These are phyloP conservation scores for Leishmania martiniquensis DNA, from an alignment of 208 protist species.

Conservation along the genomic window DNA sequence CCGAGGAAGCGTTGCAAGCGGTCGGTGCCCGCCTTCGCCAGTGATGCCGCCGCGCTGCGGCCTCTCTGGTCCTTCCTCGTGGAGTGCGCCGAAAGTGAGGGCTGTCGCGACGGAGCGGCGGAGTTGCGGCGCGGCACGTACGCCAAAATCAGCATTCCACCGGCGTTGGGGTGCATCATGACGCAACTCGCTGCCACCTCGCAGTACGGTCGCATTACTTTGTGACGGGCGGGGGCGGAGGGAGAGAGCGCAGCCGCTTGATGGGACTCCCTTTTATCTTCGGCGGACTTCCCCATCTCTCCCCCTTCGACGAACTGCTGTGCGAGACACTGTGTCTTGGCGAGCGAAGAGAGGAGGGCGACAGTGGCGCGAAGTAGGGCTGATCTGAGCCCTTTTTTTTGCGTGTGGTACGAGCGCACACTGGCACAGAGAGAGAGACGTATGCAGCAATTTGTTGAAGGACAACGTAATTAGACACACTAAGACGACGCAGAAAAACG, in stretches of 20 bases:
- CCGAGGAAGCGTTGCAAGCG: slow-evolving; percentile 2
- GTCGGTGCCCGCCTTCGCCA: slow-evolving; percentile 28
- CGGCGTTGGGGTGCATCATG: slow-evolving; percentile 61
- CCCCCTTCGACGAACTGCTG: too few relatives aligned
- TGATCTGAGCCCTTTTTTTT: background rate
- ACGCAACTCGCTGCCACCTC: slow-evolving; percentile 43
- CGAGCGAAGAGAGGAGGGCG: background rate
- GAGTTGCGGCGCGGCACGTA: slow-evolving; percentile 49
- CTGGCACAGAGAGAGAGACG: too few relatives aligned
- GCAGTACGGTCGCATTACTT: slow-evolving; percentile 54
- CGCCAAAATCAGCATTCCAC: slow-evolving; percentile 49
- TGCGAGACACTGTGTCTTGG: background rate
- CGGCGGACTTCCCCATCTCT: background rate
- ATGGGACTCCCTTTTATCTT: background rate
- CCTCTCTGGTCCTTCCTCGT: slow-evolving; percentile 76
- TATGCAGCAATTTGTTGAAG: too few relatives aligned
- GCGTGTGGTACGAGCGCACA: background rate
- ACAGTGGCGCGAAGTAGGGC: background rate
- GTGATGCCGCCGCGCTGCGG: slow-evolving; percentile 52
- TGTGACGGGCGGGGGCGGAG: slow-evolving; percentile 21
- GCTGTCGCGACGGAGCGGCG: slow-evolving; percentile 32
- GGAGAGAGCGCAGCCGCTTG: background rate
- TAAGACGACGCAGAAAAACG: too few relatives aligned
- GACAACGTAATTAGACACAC: too few relatives aligned
- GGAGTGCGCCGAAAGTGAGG: slow-evolving; percentile 59